phyloP scores from a whole-genome alignment of 352 stramenopile genomes.

The Phytophthora foliorum region DNA sequence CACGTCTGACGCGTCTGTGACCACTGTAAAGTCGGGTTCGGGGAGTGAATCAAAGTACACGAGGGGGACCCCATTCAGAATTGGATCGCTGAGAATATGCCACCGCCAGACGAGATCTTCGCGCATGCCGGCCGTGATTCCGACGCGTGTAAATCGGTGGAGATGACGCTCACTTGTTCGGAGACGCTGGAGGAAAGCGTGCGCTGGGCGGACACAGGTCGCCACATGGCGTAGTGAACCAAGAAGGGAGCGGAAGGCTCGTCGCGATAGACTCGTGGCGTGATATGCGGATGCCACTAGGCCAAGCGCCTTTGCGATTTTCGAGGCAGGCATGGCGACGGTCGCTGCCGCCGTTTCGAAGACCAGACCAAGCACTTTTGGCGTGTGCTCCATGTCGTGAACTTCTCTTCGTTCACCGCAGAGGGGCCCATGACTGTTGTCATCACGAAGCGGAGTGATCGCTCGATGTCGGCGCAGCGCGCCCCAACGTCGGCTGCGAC shows the following conservation, averaged over 20 bases:
- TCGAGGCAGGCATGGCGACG: neutral
- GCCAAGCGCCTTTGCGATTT: neutral
- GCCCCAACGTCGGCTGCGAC: too few relatives aligned
- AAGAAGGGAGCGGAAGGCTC: too few relatives aligned
- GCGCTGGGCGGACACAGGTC: neutral
- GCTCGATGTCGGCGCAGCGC: too few relatives aligned
- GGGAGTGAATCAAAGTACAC: slow-evolving; percentile 10
- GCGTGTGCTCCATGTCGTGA: too few relatives aligned
- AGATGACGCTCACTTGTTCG: neutral
- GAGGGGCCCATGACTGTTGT: too few relatives aligned
- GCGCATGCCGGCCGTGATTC: neutral
- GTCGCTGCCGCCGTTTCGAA: too few relatives aligned
- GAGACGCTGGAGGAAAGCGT: neutral
- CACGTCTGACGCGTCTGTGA: slow-evolving; percentile 21
- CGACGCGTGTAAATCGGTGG: neutral
- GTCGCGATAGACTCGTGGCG: too few relatives aligned
- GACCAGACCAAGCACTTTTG: too few relatives aligned
- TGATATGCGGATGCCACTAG: neutral
- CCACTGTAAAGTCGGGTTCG: neutral
- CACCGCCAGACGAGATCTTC: slow-evolving; percentile 24
- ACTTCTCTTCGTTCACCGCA: too few relatives aligned
- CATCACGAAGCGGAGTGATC: too few relatives aligned
- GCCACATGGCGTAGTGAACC: neutral
- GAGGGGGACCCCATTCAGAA: slow-evolving; percentile 26
- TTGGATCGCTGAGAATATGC: slow-evolving; percentile 9